Base-by-base conservation (phyloP, 2,329 filamentous ascomycete genomes). In the Ophiostoma tasmaniense region DNA sequence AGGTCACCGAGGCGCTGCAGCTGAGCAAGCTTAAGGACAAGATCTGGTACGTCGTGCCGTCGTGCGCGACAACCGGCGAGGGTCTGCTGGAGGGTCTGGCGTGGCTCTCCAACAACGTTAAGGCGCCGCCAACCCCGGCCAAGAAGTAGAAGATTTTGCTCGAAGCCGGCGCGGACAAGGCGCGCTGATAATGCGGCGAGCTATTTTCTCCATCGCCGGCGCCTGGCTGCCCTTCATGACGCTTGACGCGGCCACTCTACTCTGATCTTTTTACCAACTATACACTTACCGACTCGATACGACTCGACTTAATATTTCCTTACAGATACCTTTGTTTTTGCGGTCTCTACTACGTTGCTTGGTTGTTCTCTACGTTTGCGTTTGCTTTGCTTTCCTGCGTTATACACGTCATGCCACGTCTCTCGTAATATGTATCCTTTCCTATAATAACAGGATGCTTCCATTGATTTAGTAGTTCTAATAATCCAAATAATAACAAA, bases 91-190 rank as follows among this genome's bases (percentile, higher is more conserved):
- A 94, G 80, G 91, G 91, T 73, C 81, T 95, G 77, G 89, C 88
- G 68, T 93, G 91, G 91, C 83, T 94, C 73, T 92, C 90, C 73
- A 92, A 92, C 81, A 93, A 93, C 77, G 89, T 93, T 80, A 93
- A 93, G 81, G 81, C 85, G 7, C 84, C 84, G 61, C 81, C 83
- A 30, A 77, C 81, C 25, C 83, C 84, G 35, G 80, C 78, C 69
- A 86, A 86, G 81, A 86, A 85, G 78, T 86, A 83, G 39, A 14
- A 33, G 3, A 14, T 39, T 14, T 11, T 39, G 37, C n/a, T 17
- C n/a, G 17, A 55, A 25, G 50, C 50, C 50, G 8, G 30, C 6
- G 13, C 25, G 37, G 37, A 13, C 10, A 39, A 8, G 33, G 33
- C 1, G 33, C 8, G 33, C 5, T 33, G 33, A 8, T 8, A 14